Base-by-base conservation (phyloP, 2,329 filamentous ascomycete genomes). In the Bipolaris victoriae region DNA sequence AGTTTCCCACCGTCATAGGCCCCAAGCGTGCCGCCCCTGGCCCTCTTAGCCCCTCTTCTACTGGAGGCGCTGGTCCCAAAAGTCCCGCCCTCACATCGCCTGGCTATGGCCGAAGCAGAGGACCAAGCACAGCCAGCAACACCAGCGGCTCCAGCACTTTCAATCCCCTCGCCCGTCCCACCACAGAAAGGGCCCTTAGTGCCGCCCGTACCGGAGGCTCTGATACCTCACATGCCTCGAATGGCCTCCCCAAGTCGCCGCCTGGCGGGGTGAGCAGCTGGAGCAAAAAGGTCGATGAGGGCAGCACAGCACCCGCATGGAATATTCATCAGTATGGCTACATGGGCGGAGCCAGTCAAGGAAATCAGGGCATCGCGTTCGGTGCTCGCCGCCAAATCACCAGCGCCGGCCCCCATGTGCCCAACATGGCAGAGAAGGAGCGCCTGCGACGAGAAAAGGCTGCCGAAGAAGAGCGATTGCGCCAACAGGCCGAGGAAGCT, bases 291-390 rank as follows among this genome's bases (percentile, higher is more conserved):
- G 84, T 86, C 53, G 91, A 97, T 66, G 90, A 97, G 76, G 86
- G 86, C 15, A 84, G 83, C 43, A 97, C 93, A 1, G 84, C 88
- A 24, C 95, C 95, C 0, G 95, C 95, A 1, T 99, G 95, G 95
- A 99, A 98, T 74, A 98, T 98, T 67, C 90, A 93, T 55, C 95
- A 99, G 74, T 99, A 99, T 73, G 76, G 95, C 7, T 99, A 97
- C 77, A 95, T 98, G 90, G 95, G 95, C 56, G 95, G 95, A 47
- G 95, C 95, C 24, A 97, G 91, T 70, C 95, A 99, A 76, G 94
- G 92, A 3, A 98, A 96, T 68, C 87, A 97, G 60, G 95, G 95
- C 16, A 92, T 99, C 66, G 87, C 91, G 10, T 98, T 98, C 77
- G 95, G 95, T 54, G 91, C 89, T 16, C 86, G 93, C 67, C 87